Conservation (phyloP, 768 basidiomycete genomes). For the Mycena filopes region DNA sequence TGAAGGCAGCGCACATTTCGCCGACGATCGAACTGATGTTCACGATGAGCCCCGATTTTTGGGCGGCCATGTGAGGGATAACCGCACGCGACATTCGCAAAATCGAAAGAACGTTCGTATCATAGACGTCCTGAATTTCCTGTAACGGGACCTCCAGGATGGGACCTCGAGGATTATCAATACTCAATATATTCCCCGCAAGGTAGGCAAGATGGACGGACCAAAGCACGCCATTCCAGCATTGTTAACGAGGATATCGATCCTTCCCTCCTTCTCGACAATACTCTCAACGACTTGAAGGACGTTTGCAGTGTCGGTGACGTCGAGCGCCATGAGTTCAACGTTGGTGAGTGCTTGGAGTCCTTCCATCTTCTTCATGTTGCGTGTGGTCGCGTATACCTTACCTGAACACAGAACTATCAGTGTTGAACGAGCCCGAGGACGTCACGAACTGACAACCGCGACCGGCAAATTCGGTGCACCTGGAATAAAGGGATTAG, state of each 20-base stretch:
- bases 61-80: not conserved
- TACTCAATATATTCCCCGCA: too few relatives aligned
- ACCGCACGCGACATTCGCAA: constrained; percentile 1
- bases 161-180: too few relatives aligned
- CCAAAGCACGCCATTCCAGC: constrained; percentile 13
- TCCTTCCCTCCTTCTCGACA: not conserved
- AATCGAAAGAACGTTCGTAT: constrained; percentile 14
- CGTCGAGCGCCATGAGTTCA: constrained; percentile 15
- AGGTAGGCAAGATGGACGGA: too few relatives aligned
- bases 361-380: not conserved
- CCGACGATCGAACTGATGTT: constrained; percentile 19
- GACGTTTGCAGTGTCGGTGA: not conserved
- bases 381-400: constrained; percentile 15
- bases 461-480: constrained; percentile 8
- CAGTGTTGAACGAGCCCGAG: too few relatives aligned
- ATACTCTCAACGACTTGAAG: not conserved
- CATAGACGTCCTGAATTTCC: constrained; percentile 3
- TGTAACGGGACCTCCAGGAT: not conserved
- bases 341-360: not conserved
- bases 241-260: constrained; percentile 15
- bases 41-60: constrained; percentile 10
- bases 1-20: not conserved
- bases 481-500: not conserved
- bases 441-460: not conserved
- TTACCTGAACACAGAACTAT: not conserved